These are phyloP conservation scores for Aspergillus sclerotialis DNA, from an alignment of 2,329 filamentous ascomycete species.

Conservation along the genomic window DNA sequence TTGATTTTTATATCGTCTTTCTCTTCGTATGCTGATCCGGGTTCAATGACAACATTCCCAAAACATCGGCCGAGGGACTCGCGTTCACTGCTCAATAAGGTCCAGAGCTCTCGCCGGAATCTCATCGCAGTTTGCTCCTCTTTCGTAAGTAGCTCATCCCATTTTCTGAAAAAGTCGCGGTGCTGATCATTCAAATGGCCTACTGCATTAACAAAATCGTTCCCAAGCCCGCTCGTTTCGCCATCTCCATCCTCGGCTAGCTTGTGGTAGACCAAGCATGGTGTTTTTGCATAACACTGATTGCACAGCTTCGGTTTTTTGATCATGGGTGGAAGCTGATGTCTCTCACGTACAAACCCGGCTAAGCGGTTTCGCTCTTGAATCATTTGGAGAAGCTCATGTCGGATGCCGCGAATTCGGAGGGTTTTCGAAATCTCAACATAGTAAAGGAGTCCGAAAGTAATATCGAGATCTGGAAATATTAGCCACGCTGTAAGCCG, in stretches of 20 bases:
- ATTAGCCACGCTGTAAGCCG: no score
- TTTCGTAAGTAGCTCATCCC: constrained; percentile 87
- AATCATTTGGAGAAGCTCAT: constrained; percentile 92
- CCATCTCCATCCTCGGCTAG: constrained; percentile 76
- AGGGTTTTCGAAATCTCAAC: constrained; percentile 83
- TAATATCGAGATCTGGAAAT: constrained; percentile 68
- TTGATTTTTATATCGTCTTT: constrained; percentile 74
- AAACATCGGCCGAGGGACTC: constrained; percentile 88
- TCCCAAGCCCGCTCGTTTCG: constrained; percentile 71
- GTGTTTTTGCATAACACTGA: constrained; percentile 80
- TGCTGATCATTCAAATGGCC: constrained; percentile 68
- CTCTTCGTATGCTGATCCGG: constrained; percentile 66
- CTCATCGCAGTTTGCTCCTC: constrained; percentile 89
- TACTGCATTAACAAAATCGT: constrained; percentile 75
- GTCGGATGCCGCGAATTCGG: constrained; percentile 74
- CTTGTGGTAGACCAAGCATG: constrained; percentile 92
- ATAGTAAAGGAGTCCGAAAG: constrained; percentile 89
- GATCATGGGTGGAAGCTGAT: constrained; percentile 78
- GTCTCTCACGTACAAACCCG: constrained; percentile 73
- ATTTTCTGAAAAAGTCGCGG: constrained; percentile 82
- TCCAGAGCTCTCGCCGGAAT: constrained; percentile 87
- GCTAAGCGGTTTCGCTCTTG: constrained; percentile 90
- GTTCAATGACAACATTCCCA: constrained; percentile 74
- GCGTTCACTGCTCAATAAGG: constrained; percentile 81
- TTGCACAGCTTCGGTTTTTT: constrained; percentile 74